A percentile compares a stretch with the other conserved stretches of the same genome.
These are phyloP conservation scores for Eucalyptus sideroxylon DNA, from an alignment of 345 rosid genomes.

Conservation along the genomic window DNA sequence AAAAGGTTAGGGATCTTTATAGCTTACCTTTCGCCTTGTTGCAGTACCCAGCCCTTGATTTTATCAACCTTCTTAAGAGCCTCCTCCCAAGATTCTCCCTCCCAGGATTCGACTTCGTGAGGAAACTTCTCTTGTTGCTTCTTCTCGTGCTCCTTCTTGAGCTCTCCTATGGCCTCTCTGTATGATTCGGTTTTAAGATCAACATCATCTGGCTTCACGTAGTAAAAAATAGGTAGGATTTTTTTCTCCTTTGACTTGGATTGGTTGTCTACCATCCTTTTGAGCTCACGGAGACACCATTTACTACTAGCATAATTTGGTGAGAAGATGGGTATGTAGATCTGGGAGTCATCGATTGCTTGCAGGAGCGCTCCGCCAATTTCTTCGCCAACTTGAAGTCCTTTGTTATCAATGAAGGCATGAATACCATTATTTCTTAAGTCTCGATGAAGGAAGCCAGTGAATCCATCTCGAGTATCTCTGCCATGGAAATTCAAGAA, in stretches of 20 bases:
- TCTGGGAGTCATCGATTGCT: background rate
- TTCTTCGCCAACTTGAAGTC: background rate
- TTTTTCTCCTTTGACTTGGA: background rate
- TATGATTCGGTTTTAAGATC: background rate
- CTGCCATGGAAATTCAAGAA: too few relatives aligned
- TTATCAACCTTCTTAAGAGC: too few relatives aligned
- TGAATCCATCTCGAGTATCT: background rate
- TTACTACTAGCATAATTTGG: background rate
- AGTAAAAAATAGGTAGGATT: background rate
- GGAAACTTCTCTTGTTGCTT: background rate
- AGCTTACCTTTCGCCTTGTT: too few relatives aligned
- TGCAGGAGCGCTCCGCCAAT: accelerated
- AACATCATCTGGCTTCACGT: background rate
- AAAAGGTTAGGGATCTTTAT: too few relatives aligned
- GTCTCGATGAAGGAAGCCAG: background rate
- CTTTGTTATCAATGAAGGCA: background rate
- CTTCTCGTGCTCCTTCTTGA: too few relatives aligned
- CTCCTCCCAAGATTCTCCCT: too few relatives aligned
- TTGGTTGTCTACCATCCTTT: background rate
- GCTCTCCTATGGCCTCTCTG: background rate
- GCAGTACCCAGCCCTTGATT: too few relatives aligned
- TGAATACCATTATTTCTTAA: background rate
- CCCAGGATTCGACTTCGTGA: too few relatives aligned
- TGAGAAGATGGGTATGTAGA: background rate
- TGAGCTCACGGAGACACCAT: background rate